These are phyloP conservation scores for Pythium myriotylum DNA, from an alignment of 352 stramenopile species.

Conservation along the genomic window DNA sequence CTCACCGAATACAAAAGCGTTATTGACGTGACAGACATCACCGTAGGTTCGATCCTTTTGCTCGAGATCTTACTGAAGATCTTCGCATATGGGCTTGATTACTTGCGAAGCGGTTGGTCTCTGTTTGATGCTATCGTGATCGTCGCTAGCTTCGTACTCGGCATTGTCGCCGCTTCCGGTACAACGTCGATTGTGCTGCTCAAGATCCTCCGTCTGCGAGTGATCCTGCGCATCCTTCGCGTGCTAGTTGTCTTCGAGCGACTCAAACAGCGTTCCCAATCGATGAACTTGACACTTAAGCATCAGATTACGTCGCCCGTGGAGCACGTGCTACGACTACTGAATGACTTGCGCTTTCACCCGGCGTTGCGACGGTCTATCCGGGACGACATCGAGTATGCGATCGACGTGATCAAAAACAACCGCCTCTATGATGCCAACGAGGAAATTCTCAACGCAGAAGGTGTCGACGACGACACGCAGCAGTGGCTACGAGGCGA, in stretches of 20 bases:
- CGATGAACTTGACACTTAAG: slow-evolving; percentile 78
- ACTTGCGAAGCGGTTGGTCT: slow-evolving; percentile 70
- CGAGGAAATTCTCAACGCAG: slow-evolving; percentile 59
- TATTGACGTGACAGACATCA: slow-evolving; percentile 84
- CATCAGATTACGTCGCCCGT: slow-evolving; percentile 75
- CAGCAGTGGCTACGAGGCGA: slow-evolving; percentile 85
- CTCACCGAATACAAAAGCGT: slow-evolving; percentile 59
- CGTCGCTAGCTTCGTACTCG: slow-evolving; percentile 74
- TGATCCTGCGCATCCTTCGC: slow-evolving; percentile 77
- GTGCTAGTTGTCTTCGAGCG: slow-evolving; percentile 88
- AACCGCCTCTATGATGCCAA: slow-evolving; percentile 85
- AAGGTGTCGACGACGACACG: slow-evolving; percentile 79
- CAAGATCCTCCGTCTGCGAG: slow-evolving; percentile 71
- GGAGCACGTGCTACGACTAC: slow-evolving; percentile 71
- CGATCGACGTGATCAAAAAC: slow-evolving; percentile 87
- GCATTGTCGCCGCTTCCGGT: slow-evolving; percentile 63
- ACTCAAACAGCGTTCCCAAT: slow-evolving; percentile 76
- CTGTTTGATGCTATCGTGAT: slow-evolving; percentile 85
- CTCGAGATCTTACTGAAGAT: slow-evolving; percentile 81
- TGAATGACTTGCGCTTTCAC: slow-evolving; percentile 83
- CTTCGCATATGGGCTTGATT: slow-evolving; percentile 73
- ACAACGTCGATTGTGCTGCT: slow-evolving; percentile 59
- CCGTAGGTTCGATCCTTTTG: slow-evolving; percentile 80
- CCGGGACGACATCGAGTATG: slow-evolving; percentile 72
- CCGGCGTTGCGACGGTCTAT: slow-evolving; percentile 56